Base-by-base conservation (phyloP, 2,329 filamentous ascomycete genomes). In the Colletotrichum orchidophilum region DNA sequence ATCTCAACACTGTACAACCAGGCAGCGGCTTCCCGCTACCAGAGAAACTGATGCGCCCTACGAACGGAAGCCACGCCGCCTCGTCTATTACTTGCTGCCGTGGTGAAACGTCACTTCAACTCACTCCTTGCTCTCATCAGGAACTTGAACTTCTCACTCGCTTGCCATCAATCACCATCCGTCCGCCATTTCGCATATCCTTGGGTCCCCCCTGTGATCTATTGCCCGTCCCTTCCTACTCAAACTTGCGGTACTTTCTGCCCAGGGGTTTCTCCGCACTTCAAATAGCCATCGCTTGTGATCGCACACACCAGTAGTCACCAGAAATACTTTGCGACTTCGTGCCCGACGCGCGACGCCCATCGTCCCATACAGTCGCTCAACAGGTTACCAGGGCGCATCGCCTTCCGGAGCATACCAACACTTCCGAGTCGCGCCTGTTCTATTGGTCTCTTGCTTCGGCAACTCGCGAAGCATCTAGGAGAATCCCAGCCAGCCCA, bases 221-320 rank as follows among this genome's bases (percentile, higher is more conserved):
- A 9, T 39, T 12, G 18, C n/a, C 42, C 15, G 39, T 26, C n/a
- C n/a, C 13, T 26, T 21, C 42, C 42, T 33, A n/a, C 39, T 46
- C 39, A 46, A 29, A 39, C 21, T 50, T 27, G 60, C 13, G 18
- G 27, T n/a, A n/a, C 50, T 53, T 39, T 39, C 49, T 35, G 58
- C 39, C 52, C 46, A 7, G 42, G 31, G 5, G 21, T 33, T 69
- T 71, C 64, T 69, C 69, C 65, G 64, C 69, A 69, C 64, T 18
- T 52, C 12, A 31, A 49, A 52, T 35, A 58, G 42, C 49, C 58
- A 59, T 59, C 33, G 18, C 33, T 54, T 53, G 63, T 29, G 39
- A 59, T 54, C 64, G 52, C 57, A 49, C 46, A 68, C 64, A n/a
- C n/a, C n/a, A 63, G 68, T 69, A 68, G 63, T 63, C 58, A 53